Evolutionary conservation across 352 stramenopile species (phyloP).

Genomic region (Phytophthora tubulina): DNA sequence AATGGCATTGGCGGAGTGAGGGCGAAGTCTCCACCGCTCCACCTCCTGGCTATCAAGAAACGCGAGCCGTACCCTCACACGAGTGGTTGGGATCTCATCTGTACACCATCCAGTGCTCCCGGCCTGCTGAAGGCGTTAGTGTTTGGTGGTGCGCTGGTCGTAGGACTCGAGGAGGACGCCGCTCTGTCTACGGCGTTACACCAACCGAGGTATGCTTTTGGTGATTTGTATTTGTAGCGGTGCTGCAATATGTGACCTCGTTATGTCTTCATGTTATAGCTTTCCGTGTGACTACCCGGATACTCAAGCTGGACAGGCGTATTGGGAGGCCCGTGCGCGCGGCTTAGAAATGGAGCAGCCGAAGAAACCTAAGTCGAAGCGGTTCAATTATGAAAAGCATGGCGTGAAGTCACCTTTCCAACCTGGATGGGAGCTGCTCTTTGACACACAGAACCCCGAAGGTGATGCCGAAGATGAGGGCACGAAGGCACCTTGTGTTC

Average conservation of each 20-base stretch:
- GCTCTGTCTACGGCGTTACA: slow-evolving; percentile 67
- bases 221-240: background rate
- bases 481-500: slow-evolving; percentile 50
- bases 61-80: slow-evolving; percentile 48
- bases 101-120: slow-evolving; percentile 51
- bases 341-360: slow-evolving; percentile 36
- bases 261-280: slow-evolving; percentile 40
- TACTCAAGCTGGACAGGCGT: slow-evolving; percentile 58
- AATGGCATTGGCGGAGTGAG: slow-evolving; percentile 2
- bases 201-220: slow-evolving; percentile 45
- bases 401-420: slow-evolving; percentile 68
- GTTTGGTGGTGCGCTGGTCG: slow-evolving; percentile 72
- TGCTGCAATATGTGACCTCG: slow-evolving; percentile 7
- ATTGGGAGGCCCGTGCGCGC: slow-evolving; percentile 56
- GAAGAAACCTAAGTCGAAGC: slow-evolving; percentile 79
- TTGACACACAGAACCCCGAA: slow-evolving; percentile 27
- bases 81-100: slow-evolving; percentile 78
- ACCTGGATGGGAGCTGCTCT: slow-evolving; percentile 67
- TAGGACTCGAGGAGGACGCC: slow-evolving; percentile 77
- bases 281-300: slow-evolving; percentile 87
- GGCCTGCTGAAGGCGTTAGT: slow-evolving; percentile 69
- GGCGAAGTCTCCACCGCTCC: slow-evolving; percentile 30
- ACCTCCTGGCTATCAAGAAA: slow-evolving; percentile 61
- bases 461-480: slow-evolving; percentile 9
- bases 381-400: slow-evolving; percentile 69